Percentiles rank a stretch among this genome's conserved stretches.
phyloP scores from a whole-genome alignment of 148 eudicot species.

The Euryodendron excelsum region DNA sequence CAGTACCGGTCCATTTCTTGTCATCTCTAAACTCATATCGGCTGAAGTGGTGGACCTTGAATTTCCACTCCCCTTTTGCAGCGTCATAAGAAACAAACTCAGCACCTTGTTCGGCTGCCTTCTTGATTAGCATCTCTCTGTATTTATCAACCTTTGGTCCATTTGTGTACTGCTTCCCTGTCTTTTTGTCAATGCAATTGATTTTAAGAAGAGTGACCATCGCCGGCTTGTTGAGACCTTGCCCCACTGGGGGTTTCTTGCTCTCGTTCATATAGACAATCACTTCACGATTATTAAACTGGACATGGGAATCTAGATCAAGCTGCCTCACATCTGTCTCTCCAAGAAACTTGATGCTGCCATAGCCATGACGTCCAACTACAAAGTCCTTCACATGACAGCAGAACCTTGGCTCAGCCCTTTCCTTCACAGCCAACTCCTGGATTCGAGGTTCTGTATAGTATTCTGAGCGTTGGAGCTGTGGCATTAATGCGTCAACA shows the following conservation, averaged over 20 bases:
- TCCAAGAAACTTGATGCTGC: conserved; percentile 60
- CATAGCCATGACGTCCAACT: conserved; percentile 68
- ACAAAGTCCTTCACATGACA: conserved; percentile 63
- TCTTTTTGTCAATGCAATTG: conserved; percentile 46
- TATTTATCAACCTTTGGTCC: conserved; percentile 49
- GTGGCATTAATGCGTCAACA: conserved; percentile 37
- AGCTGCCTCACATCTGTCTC: conserved; percentile 59
- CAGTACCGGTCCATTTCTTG: background rate
- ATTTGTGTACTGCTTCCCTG: conserved; percentile 35
- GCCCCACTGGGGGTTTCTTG: conserved; percentile 58
- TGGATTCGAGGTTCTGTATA: conserved; percentile 50
- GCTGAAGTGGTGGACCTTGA: conserved; percentile 60
- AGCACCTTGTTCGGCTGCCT: conserved; percentile 48
- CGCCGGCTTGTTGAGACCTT: conserved; percentile 74
- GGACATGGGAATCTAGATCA: conserved; percentile 47
- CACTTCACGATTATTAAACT: conserved; percentile 52
- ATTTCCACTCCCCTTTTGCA: conserved; percentile 59
- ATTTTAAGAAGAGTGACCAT: conserved; percentile 63
- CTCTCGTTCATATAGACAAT: conserved; percentile 50
- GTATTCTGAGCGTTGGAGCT: conserved; percentile 48
- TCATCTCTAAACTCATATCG: background rate
- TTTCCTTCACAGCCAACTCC: conserved; percentile 47
- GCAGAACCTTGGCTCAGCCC: conserved; percentile 50
- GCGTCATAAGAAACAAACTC: conserved; percentile 62
- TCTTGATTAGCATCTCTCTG: conserved; percentile 50